A percentile compares a stretch with the other conserved stretches of the same genome.
Conservation (phyloP, 148 eudicot genomes). For the Dianthus caryophyllus region DNA sequence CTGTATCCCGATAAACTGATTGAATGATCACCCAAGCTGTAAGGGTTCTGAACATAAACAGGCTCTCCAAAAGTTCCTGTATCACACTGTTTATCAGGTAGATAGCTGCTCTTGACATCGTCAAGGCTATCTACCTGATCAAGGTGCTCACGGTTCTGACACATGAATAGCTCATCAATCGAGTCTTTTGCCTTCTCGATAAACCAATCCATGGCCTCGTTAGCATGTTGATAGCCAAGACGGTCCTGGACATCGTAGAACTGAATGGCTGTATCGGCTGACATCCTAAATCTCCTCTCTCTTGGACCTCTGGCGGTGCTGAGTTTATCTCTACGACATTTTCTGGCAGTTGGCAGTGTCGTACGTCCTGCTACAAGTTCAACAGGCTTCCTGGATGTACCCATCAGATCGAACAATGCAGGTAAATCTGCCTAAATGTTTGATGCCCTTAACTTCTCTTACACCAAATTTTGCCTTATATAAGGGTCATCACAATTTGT, state of each 20-base stretch:
- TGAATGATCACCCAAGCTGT: not conserved
- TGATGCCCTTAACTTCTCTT: not conserved
- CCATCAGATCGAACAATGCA: constrained; percentile 13
- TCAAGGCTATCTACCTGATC: not conserved
- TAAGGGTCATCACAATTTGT: too few relatives aligned
- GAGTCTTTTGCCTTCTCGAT: constrained; percentile 48
- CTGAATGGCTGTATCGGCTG: constrained; percentile 54
- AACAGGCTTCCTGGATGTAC: constrained; percentile 17
- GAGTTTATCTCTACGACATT: constrained; percentile 47
- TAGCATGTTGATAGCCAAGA: constrained; percentile 57
- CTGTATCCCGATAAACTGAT: not conserved
- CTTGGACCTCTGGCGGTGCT: constrained; percentile 46
- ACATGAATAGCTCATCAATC: constrained; percentile 37
- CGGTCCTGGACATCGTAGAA: constrained; percentile 69
- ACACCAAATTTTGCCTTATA: not conserved
- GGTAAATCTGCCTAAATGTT: not conserved
- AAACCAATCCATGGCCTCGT: constrained; percentile 63
- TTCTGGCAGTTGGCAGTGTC: constrained; percentile 26
- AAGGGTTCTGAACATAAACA: not conserved
- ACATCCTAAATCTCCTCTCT: constrained; percentile 50
- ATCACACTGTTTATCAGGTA: not conserved
- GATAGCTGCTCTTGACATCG: not conserved
- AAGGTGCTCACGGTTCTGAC: not conserved
- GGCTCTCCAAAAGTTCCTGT: not conserved
- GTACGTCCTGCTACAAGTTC: constrained; percentile 28